Conservation (phyloP, 2,329 filamentous ascomycete species). For the Epichloe festucae region DNA sequence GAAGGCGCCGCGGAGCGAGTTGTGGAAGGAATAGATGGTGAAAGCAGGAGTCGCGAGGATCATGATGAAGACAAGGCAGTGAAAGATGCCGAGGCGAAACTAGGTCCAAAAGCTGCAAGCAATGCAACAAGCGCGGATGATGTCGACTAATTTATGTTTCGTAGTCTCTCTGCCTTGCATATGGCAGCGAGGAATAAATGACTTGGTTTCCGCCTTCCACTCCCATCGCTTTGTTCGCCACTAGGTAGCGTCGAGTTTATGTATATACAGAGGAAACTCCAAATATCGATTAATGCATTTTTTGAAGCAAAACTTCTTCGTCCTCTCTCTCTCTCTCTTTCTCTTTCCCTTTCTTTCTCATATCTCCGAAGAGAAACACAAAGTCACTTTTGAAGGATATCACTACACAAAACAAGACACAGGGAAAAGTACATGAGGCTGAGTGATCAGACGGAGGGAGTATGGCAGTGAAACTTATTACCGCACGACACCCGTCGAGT, state of each 20-base stretch:
- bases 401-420: too few species aligned
- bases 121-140: constrained; percentile 26
- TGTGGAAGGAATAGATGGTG: constrained; percentile 6
- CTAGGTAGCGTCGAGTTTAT: too few species aligned
- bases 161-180: constrained; percentile 9
- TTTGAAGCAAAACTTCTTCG: too few species aligned
- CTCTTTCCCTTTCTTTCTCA: too few species aligned
- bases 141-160: constrained; percentile 24
- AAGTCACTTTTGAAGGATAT: too few species aligned
- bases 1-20: constrained; percentile 20
- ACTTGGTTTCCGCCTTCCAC: not conserved
- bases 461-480: not conserved
- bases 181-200: constrained; percentile 5
- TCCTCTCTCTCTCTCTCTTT: too few species aligned
- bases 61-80: constrained; percentile 22
- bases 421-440: too few species aligned
- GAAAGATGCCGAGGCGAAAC: constrained; percentile 25
- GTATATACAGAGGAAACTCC: too few species aligned
- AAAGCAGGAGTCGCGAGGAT: constrained; percentile 13
- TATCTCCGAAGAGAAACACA: too few species aligned
- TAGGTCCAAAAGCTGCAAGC: constrained; percentile 13
- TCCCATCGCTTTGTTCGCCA: not conserved
- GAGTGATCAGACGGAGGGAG: too few species aligned
- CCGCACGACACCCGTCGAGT: not conserved
- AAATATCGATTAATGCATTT: too few species aligned